Conservation (phyloP, 2,329 filamentous ascomycete species). For the Curvularia eragrostidis region DNA sequence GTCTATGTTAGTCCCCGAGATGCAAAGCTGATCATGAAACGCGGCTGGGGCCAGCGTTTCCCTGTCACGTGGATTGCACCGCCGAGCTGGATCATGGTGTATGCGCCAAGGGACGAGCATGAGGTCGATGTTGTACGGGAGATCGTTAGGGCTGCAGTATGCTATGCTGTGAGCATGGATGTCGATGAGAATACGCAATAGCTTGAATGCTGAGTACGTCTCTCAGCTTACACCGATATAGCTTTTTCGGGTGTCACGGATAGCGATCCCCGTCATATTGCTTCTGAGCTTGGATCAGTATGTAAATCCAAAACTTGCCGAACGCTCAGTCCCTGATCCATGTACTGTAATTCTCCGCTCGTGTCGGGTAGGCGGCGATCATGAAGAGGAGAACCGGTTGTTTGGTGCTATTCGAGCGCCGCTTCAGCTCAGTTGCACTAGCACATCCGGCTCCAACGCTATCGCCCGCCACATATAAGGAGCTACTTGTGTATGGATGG, state of each 20-base stretch:
- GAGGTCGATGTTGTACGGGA: slow-evolving; percentile 71
- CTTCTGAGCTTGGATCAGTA: not conserved
- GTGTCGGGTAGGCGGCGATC: slow-evolving; percentile 5
- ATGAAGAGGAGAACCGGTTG: slow-evolving; percentile 30
- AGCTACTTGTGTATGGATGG: not conserved
- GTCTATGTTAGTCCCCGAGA: slow-evolving; percentile 80
- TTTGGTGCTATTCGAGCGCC: slow-evolving; percentile 10
- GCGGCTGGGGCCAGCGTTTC: slow-evolving; percentile 77
- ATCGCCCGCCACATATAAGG: slow-evolving; percentile 9
- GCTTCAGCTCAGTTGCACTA: slow-evolving; percentile 19
- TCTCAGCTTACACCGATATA: not conserved
- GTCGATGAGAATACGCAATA: slow-evolving; percentile 8
- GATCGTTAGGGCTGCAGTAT: slow-evolving; percentile 77
- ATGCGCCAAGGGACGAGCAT: slow-evolving; percentile 73
- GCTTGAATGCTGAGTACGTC: not conserved
- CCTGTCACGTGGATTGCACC: slow-evolving; percentile 49
- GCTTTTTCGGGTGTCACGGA: too few species aligned
- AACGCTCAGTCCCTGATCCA: not conserved
- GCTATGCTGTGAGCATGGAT: slow-evolving; percentile 59
- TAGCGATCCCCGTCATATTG: not conserved
- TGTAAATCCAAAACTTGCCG: not conserved
- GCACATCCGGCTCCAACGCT: slow-evolving; percentile 4
- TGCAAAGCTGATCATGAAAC: slow-evolving; percentile 71
- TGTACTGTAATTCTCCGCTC: not conserved
- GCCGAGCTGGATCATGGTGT: slow-evolving; percentile 67